Evolutionary conservation across 768 basidiomycete genomes (phyloP).

Genomic region (Naematelia aurantialba): DNA sequence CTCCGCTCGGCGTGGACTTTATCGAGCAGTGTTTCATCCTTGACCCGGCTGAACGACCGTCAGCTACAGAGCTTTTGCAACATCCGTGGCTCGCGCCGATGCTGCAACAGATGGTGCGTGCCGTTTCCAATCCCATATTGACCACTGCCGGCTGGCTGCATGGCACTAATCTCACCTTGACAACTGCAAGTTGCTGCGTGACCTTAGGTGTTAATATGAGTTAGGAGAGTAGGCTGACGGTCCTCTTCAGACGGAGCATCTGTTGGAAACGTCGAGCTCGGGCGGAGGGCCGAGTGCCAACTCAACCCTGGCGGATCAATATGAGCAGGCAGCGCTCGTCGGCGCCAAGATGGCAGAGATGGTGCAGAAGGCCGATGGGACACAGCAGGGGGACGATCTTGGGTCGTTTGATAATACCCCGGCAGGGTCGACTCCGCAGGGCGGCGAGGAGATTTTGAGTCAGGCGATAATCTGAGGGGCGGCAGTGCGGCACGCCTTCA

Average conservation of each 20-base stretch:
- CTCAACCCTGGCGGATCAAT: background rate
- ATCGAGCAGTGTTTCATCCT: conserved; percentile 87
- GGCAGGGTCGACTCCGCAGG: background rate
- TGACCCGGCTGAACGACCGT: conserved; percentile 76
- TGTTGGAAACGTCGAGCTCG: background rate
- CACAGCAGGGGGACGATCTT: background rate
- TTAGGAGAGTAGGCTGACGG: background rate
- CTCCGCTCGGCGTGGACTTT: conserved; percentile 84
- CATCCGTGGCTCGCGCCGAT: conserved; percentile 65
- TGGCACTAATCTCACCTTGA: too few species aligned
- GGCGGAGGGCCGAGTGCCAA: background rate
- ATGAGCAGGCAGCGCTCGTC: background rate
- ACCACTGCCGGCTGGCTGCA: too few species aligned
- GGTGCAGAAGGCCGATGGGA: background rate
- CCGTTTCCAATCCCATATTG: conserved; percentile 3
- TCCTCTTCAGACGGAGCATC: background rate
- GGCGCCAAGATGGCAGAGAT: background rate
- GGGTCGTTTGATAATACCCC: background rate
- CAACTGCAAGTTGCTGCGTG: too few species aligned
- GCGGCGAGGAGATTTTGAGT: background rate
- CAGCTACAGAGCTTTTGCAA: conserved; percentile 75
- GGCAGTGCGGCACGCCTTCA: too few species aligned
- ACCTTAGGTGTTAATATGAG: too few species aligned
- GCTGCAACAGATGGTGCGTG: conserved; percentile 28
- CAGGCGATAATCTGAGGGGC: background rate